These are phyloP conservation scores for Colletotrichum orchidophilum DNA, from an alignment of 2,329 filamentous ascomycete genomes.

Conservation along the genomic window DNA sequence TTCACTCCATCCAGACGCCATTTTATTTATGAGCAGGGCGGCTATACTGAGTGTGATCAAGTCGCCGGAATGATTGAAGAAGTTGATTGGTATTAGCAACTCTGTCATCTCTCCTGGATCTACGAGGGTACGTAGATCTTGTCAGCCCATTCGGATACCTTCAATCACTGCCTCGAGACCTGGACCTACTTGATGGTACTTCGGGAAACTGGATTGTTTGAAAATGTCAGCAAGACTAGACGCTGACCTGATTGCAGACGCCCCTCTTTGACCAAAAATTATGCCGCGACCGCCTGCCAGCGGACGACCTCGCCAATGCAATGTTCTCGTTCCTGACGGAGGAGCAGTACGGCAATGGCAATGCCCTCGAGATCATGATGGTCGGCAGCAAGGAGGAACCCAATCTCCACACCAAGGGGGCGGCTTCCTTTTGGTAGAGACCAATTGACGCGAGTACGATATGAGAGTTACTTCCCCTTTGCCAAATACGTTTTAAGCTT, in stretches of 20 bases:
- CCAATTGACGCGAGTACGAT: too few relatives aligned
- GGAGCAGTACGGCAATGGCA: conserved; percentile 35
- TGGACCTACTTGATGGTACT: too few relatives aligned
- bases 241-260: not conserved
- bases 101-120: not conserved
- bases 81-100: not conserved
- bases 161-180: too few relatives aligned
- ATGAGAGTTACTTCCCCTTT: too few relatives aligned
- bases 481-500: too few relatives aligned
- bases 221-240: too few relatives aligned
- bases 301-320: not conserved
- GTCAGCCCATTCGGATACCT: not conserved
- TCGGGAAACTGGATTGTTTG: too few relatives aligned
- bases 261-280: not conserved
- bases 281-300: not conserved
- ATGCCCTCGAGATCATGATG: conserved; percentile 35
- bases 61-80: not conserved
- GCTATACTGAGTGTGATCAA: conserved; percentile 33
- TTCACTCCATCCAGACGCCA: conserved; percentile 41
- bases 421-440: too few relatives aligned
- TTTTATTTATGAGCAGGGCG: conserved; percentile 43
- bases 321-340: conserved; percentile 31
- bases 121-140: not conserved
- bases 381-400: conserved; percentile 21
- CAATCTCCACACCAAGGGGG: conserved; percentile 28